Conservation (phyloP, 2,329 filamentous ascomycete genomes). For the Hirsutella minnesotensis region DNA sequence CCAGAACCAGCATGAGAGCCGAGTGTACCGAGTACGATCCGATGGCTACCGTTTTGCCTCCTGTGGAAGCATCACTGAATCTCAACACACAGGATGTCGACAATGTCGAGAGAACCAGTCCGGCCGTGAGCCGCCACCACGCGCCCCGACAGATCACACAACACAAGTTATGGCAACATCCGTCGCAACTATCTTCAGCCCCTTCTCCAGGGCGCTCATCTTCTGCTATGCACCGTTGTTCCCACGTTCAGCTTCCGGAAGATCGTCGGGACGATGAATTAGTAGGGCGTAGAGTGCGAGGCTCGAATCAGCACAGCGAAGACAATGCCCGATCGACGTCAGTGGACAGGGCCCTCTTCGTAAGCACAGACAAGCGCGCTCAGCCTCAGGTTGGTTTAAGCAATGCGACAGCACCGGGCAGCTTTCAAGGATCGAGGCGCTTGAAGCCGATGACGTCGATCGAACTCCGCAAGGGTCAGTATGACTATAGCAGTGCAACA, state of each 20-base stretch:
- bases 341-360: constrained; percentile 49
- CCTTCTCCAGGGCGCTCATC: constrained; percentile 16
- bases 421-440: constrained; percentile 33
- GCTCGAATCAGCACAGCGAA: constrained; percentile 25
- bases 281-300: constrained; percentile 26
- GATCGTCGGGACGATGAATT: constrained; percentile 25
- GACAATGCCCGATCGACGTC: constrained; percentile 46
- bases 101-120: background rate
- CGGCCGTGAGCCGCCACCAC: constrained; percentile 7
- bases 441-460: constrained; percentile 35
- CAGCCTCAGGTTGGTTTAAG: constrained; percentile 53
- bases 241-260: constrained; percentile 20
- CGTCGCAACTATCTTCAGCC: constrained; percentile 25
- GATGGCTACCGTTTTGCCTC: constrained; percentile 24
- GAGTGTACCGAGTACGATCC: constrained; percentile 24
- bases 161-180: constrained; percentile 23
- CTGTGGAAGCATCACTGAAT: constrained; percentile 8
- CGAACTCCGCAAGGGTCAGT: constrained; percentile 21
- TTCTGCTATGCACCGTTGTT: constrained; percentile 24
- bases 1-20: constrained; percentile 11
- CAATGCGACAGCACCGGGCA: constrained; percentile 50
- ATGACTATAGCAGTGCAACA: constrained; percentile 14
- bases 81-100: background rate
- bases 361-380: constrained; percentile 50
- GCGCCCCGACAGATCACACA: constrained; percentile 31